Evolutionary conservation across 225 moss, liverwort and hornwort species (phyloP).

Genomic region (Bryum argenteum): DNA sequence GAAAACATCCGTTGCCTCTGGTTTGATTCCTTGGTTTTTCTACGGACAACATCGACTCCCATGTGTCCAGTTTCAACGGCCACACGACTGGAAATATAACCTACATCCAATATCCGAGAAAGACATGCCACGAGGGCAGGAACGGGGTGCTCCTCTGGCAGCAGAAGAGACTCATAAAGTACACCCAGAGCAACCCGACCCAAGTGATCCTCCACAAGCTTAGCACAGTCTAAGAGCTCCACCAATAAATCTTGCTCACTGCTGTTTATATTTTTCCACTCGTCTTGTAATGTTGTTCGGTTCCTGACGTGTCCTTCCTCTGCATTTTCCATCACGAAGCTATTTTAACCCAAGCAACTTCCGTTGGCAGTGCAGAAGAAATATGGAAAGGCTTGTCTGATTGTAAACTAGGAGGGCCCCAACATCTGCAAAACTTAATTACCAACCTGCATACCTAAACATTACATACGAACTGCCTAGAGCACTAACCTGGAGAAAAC

Average conservation of each 20-base stretch:
- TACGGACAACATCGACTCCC: conserved; percentile 89
- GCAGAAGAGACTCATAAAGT: conserved; percentile 82
- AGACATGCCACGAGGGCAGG: conserved; percentile 63
- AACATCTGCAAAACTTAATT: conserved; percentile 4
- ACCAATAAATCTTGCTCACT: conserved; percentile 61
- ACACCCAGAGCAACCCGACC: conserved; percentile 80
- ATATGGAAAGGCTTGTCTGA: conserved; percentile 7
- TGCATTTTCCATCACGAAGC: conserved; percentile 32
- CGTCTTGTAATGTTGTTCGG: conserved; percentile 47
- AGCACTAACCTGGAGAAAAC: conserved; percentile 56
- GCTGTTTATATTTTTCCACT: conserved; percentile 65
- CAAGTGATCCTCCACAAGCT: conserved; percentile 62
- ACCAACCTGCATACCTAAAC: conserved; percentile 9
- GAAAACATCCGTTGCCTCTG: conserved; percentile 83
- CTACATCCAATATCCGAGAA: conserved; percentile 73
- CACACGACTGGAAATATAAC: conserved; percentile 59
- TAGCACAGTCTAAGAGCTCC: conserved; percentile 65
- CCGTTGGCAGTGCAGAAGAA: conserved; percentile 5
- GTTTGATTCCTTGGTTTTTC: conserved; percentile 70
- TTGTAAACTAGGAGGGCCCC: conserved; percentile 13
- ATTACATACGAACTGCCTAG: conserved; percentile 20
- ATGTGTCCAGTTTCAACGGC: conserved; percentile 59
- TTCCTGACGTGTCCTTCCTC: conserved; percentile 31
- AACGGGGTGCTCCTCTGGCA: conserved; percentile 61
- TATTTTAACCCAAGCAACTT: conserved; percentile 6